These are phyloP conservation scores for Medicago truncatula DNA, from an alignment of 306 rosid species.

Conservation along the genomic window DNA sequence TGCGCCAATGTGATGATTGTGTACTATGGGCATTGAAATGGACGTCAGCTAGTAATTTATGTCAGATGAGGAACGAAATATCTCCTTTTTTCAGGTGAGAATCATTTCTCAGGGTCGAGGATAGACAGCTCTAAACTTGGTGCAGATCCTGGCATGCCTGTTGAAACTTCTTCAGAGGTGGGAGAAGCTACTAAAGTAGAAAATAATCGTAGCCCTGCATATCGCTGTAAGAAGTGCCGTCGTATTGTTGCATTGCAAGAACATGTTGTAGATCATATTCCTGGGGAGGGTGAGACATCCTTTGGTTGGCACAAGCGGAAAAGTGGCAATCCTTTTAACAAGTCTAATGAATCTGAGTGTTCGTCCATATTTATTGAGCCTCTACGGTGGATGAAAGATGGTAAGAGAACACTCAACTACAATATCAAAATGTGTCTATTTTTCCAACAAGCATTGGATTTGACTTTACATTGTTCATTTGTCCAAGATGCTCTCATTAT, in stretches of 20 bases:
- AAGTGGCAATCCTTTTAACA: conserved; percentile 72
- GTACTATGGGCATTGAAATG: conserved; percentile 17
- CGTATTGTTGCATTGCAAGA: conserved; percentile 84
- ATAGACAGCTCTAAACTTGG: conserved; percentile 83
- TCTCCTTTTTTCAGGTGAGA: conserved; percentile 65
- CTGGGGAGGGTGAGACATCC: conserved; percentile 87
- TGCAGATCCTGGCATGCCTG: conserved; percentile 84
- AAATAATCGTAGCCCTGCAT: conserved; percentile 54
- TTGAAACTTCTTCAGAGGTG: conserved; percentile 55
- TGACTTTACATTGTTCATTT: conserved; percentile 18
- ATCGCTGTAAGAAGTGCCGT: conserved; percentile 91
- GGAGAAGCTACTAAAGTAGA: conserved; percentile 57
- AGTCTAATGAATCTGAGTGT: conserved; percentile 75
- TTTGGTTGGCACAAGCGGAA: conserved; percentile 74
- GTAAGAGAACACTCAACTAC: conserved; percentile 52
- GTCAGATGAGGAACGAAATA: conserved; percentile 12
- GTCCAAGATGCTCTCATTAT: conserved; percentile 26
- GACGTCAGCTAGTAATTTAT: not conserved
- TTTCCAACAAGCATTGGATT: not conserved
- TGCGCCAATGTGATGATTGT: not conserved
- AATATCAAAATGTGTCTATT: conserved; percentile 27
- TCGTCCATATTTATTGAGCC: conserved; percentile 95
- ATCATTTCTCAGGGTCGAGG: conserved; percentile 68
- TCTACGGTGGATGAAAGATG: conserved; percentile 93
- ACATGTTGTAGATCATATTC: conserved; percentile 79